Conservation (phyloP, 2,329 filamentous ascomycete genomes). For the Kalaharituber pfeilii region DNA sequence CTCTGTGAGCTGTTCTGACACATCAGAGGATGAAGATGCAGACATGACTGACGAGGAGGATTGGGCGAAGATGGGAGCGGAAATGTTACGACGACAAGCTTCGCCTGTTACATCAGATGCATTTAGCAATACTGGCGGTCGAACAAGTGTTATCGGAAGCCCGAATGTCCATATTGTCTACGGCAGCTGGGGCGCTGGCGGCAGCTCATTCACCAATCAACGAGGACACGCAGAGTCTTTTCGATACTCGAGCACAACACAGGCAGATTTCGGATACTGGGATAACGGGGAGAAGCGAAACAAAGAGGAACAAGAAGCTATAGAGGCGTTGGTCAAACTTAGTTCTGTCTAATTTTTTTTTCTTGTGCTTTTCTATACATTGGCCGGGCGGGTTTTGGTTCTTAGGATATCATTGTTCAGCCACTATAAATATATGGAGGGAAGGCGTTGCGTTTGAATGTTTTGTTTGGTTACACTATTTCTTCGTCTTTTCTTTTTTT, state of each 20-base stretch:
- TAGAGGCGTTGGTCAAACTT: slow-evolving; percentile 64
- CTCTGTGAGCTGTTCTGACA: slow-evolving; percentile 52
- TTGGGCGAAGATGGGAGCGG: slow-evolving; percentile 78
- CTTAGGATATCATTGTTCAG: neutral
- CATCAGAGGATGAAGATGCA: slow-evolving; percentile 61
- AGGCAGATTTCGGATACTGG: slow-evolving; percentile 4
- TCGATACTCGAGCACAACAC: slow-evolving; percentile 34
- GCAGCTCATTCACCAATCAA: slow-evolving; percentile 26
- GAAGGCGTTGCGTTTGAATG: slow-evolving; percentile 1
- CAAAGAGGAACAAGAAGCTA: slow-evolving; percentile 61
- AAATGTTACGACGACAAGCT: slow-evolving; percentile 53
- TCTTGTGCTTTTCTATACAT: neutral
- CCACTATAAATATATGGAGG: slow-evolving; percentile 2
- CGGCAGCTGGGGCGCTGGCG: slow-evolving; percentile 31
- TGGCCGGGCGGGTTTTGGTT: neutral
- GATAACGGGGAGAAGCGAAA: slow-evolving; percentile 31
- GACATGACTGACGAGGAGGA: slow-evolving; percentile 92
- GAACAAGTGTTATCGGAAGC: slow-evolving; percentile 6
- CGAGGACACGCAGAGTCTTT: slow-evolving; percentile 34
- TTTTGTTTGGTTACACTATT: neutral
- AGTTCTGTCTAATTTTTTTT: slow-evolving; percentile 35
- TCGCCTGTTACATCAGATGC: slow-evolving; percentile 32
- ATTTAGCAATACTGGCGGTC: slow-evolving; percentile 25
- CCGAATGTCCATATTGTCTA: slow-evolving; percentile 30
- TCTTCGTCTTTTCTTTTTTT: slow-evolving; percentile 2